Percentiles rank a stretch among this genome's conserved stretches.
Evolutionary conservation across 2,329 filamentous ascomycete genomes (phyloP).

Genomic region (Paradendryphiella salina): DNA sequence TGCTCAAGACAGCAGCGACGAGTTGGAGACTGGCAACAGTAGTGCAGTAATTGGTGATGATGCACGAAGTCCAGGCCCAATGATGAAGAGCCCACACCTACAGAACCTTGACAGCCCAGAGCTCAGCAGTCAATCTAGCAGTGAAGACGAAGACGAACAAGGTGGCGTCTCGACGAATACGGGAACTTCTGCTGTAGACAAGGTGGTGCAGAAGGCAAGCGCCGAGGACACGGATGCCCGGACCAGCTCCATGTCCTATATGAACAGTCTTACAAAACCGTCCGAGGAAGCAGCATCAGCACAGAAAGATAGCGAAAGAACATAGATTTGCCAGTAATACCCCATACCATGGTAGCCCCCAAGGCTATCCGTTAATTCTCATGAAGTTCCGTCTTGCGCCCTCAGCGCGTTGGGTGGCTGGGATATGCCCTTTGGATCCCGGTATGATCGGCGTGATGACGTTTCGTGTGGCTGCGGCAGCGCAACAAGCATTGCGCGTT

Average conservation of each 20-base stretch:
- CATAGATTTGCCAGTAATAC: constrained; percentile 12
- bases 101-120: constrained; percentile 48
- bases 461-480: constrained; percentile 23
- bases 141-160: constrained; percentile 37
- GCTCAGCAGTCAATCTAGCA: constrained; percentile 42
- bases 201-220: constrained; percentile 5
- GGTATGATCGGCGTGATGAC: constrained; percentile 29
- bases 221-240: not conserved
- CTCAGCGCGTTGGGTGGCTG: not conserved
- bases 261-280: constrained; percentile 8
- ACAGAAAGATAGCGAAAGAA: constrained; percentile 1
- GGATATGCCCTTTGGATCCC: constrained; percentile 5
- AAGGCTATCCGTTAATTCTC: not conserved
- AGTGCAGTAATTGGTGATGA: constrained; percentile 26
- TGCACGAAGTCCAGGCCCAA: constrained; percentile 36
- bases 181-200: constrained; percentile 4
- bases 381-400: not conserved
- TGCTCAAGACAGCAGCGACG: constrained; percentile 25
- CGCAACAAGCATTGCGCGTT: constrained; percentile 23
- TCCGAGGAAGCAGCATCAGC: not conserved
- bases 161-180: constrained; percentile 27
- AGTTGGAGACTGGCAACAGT: constrained; percentile 12
- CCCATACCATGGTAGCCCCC: not conserved
- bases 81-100: constrained; percentile 49
- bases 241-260: constrained; percentile 10